Percentiles rank a stretch among this genome's conserved stretches.
Conservation (phyloP, 2,329 filamentous ascomycete genomes). For the Coleophoma eucalyptorum region DNA sequence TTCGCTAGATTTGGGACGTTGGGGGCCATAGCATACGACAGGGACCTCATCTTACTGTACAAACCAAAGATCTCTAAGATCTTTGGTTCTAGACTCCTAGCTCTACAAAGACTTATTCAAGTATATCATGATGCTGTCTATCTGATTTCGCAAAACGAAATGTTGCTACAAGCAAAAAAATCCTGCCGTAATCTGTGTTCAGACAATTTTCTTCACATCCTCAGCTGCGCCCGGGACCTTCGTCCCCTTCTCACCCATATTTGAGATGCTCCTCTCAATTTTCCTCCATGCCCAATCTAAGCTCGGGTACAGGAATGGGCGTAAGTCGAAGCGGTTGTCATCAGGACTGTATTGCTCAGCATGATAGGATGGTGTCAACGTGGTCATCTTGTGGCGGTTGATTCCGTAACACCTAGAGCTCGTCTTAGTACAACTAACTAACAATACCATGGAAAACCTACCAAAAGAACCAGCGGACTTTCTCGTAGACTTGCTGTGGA, state of each 20-base stretch:
- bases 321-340: constrained; percentile 54
- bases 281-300: constrained; percentile 33
- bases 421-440: constrained; percentile 15
- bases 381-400: constrained; percentile 60
- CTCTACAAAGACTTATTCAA: too few relatives aligned
- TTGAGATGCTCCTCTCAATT: constrained; percentile 41
- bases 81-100: too few relatives aligned
- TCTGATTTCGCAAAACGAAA: too few relatives aligned
- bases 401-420: constrained; percentile 42
- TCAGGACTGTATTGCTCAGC: constrained; percentile 46
- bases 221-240: neutral
- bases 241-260: constrained; percentile 32
- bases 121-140: too few relatives aligned
- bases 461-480: constrained; percentile 37
- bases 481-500: constrained; percentile 41
- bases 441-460: neutral
- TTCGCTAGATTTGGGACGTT: too few relatives aligned
- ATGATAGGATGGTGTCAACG: constrained; percentile 33
- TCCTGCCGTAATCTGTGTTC: neutral
- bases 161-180: too few relatives aligned
- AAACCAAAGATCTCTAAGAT: too few relatives aligned
- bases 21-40: too few relatives aligned
- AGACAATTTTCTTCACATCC: constrained; percentile 3
- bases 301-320: constrained; percentile 50
- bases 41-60: too few relatives aligned